Evolutionary conservation across 768 basidiomycete genomes (phyloP).

Genomic region (Serendipita sp.): DNA sequence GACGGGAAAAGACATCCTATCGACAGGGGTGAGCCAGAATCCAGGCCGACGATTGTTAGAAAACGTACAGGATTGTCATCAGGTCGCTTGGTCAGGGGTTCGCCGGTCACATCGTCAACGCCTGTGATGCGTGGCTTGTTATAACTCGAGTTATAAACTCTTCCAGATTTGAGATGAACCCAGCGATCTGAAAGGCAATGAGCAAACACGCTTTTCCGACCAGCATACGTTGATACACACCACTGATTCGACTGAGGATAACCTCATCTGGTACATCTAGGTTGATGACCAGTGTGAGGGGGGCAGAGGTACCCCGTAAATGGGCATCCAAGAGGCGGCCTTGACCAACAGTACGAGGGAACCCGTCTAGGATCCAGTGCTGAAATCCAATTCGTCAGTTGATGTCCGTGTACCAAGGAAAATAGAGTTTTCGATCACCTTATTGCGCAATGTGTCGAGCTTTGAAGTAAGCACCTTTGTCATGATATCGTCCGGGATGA

Average conservation of each 20-base stretch:
- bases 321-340: slow-evolving; percentile 62
- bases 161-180: slow-evolving; percentile 75
- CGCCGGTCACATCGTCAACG: slow-evolving; percentile 73
- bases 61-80: slow-evolving; percentile 71
- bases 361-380: slow-evolving; percentile 90
- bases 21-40: slow-evolving; percentile 18
- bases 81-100: slow-evolving; percentile 70
- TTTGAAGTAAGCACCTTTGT: slow-evolving; percentile 59
- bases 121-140: slow-evolving; percentile 70
- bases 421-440: slow-evolving; percentile 27
- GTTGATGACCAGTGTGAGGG: slow-evolving; percentile 70
- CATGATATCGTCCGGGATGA: slow-evolving; percentile 69
- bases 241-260: slow-evolving; percentile 68
- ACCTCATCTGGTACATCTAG: slow-evolving; percentile 78
- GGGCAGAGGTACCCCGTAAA: slow-evolving; percentile 42
- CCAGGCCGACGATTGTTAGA: slow-evolving; percentile 10
- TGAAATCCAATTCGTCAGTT: slow-evolving; percentile 17
- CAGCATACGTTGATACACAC: slow-evolving; percentile 11
- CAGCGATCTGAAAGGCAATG: slow-evolving; percentile 42
- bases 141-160: slow-evolving; percentile 81
- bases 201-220: too few relatives aligned
- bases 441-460: slow-evolving; percentile 47
- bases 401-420: not conserved
- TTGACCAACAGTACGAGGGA: slow-evolving; percentile 79
- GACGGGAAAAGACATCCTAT: slow-evolving; percentile 57